phyloP scores from a whole-genome alignment of 345 rosid species.

The Raphanus sativus region DNA sequence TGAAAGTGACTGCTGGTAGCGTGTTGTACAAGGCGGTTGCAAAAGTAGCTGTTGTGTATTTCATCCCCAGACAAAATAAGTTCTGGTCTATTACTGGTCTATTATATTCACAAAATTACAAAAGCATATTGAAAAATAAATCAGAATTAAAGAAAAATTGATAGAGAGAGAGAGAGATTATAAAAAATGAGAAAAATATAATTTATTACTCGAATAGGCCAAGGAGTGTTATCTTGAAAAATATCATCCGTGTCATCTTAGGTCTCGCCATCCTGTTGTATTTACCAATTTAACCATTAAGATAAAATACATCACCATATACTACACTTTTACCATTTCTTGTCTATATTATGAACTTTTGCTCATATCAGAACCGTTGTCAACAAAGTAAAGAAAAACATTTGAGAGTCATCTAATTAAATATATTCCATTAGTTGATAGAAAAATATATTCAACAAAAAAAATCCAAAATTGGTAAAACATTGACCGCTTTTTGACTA shows the following conservation, averaged over 20 bases:
- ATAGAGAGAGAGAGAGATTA: not conserved
- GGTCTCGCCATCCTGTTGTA: slow-evolving; percentile 63
- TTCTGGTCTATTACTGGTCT: slow-evolving; percentile 96
- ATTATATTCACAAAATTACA: slow-evolving; percentile 2
- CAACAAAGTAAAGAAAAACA: not conserved
- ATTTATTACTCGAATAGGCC: slow-evolving; percentile 65
- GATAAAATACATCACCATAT: not conserved
- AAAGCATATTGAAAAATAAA: not conserved
- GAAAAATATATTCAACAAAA: too few relatives aligned
- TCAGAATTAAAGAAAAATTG: not conserved
- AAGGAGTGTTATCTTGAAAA: slow-evolving; percentile 60
- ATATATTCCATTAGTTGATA: not conserved
- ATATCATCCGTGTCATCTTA: slow-evolving; percentile 65
- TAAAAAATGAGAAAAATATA: not conserved
- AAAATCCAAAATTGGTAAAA: too few relatives aligned
- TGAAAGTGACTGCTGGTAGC: slow-evolving; percentile 78
- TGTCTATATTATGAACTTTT: not conserved
- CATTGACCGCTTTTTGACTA: too few relatives aligned
- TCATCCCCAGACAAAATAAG: slow-evolving; percentile 72
- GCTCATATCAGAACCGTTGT: not conserved
- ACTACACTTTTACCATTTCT: not conserved
- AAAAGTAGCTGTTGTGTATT: slow-evolving; percentile 79
- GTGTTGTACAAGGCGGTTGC: slow-evolving; percentile 79
- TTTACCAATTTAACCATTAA: not conserved
- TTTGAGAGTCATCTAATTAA: not conserved